Base-by-base conservation (phyloP, 805 yeast genomes). In the Priceomyces melissophilus region DNA sequence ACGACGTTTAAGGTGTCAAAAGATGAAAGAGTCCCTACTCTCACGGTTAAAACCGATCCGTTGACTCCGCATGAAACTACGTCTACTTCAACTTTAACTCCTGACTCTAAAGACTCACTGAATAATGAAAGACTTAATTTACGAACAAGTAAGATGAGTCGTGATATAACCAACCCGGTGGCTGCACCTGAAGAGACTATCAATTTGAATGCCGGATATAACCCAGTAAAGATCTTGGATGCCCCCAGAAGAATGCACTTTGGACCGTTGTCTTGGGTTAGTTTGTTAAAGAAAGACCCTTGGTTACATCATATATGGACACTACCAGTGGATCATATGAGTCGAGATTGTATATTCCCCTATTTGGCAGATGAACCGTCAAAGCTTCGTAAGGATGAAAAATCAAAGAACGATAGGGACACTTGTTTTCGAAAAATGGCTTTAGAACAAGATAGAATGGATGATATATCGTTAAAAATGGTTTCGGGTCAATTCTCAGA, bases 251-350 rank as follows among this genome's bases (percentile, higher is more conserved):
- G 69, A 35, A 52, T 63, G 4, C 55, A 58, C 29, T 62, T 55
- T 44, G 74, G 73, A 3, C 73, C 73, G 1, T 61, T 66, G 31
- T 54, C 69, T 2, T 66, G 71, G 68, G 51, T 64, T 1, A 58
- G 71, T 9, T 38, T 65, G 4, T 61, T 67, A 67, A 54, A 53
- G 37, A 52, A 61, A 38, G 74, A 69, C 39, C 43, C 41, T 4
- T 68, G 63, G 12, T 52, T 67, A 30, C 49, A 54, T 12, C n/a
- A 58, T 12, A 48, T 67, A 4, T 67, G 71, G 71, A 12, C 32
- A 5, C 15, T 29, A 4, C 32, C 13, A 29, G 15, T 29, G 7
- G 15, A n/a, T n/a, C 13, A 29, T 12, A 4, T 33, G 26, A 20
- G 13, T 23, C 3, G 13, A 13, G 15, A 23, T n/a, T 33, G 23